Conservation (phyloP, 2,329 filamentous ascomycete genomes). For the Aspergillus sp. region DNA sequence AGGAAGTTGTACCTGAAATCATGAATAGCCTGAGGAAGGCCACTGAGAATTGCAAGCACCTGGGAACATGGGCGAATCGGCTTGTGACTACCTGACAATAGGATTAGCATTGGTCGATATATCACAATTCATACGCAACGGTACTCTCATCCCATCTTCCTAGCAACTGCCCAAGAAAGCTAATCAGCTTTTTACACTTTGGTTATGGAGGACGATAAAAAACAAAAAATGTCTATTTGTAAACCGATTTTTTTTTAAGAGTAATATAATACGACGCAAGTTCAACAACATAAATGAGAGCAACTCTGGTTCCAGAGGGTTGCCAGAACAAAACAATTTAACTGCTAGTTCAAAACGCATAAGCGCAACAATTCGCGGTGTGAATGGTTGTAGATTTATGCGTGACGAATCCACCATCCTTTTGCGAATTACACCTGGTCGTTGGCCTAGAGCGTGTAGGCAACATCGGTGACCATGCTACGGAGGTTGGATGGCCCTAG, state of each 20-base stretch:
- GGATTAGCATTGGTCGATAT: not conserved
- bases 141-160: too few relatives aligned
- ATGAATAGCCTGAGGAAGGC: conserved; percentile 34
- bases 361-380: conserved; percentile 15
- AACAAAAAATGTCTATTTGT: not conserved
- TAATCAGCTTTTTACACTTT: not conserved
- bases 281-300: conserved; percentile 14
- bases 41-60: conserved; percentile 39
- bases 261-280: conserved; percentile 5
- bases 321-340: conserved; percentile 19
- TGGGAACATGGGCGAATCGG: conserved; percentile 44
- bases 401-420: conserved; percentile 25
- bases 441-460: conserved; percentile 26
- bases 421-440: conserved; percentile 28
- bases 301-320: conserved; percentile 11
- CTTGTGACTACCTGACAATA: conserved; percentile 13
- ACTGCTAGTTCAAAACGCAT: conserved; percentile 19
- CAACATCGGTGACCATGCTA: conserved; percentile 31
- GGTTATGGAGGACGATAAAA: not conserved
- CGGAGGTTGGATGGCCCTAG: conserved; percentile 47
- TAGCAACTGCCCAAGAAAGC: too few relatives aligned
- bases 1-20: conserved; percentile 30
- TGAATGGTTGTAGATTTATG: conserved; percentile 12
- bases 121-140: not conserved
- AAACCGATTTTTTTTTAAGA: not conserved